A percentile compares a stretch with the other conserved stretches of the same genome.
These are phyloP conservation scores for Penicillium coprophilum DNA, from an alignment of 495 filamentous ascomycete species.

Conservation along the genomic window DNA sequence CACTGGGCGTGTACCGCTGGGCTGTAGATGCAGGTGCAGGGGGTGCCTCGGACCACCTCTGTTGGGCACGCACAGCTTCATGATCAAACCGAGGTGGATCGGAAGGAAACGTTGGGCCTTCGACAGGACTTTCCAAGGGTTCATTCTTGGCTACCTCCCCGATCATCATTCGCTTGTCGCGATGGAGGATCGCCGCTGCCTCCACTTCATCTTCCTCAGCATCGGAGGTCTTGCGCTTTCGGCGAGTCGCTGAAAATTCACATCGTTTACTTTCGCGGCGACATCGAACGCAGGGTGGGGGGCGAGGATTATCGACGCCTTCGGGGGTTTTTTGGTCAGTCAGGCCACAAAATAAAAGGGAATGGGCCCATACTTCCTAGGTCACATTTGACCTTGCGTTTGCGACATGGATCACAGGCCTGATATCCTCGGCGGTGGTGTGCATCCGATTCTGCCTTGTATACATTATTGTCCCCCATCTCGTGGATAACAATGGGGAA, in stretches of 20 bases:
- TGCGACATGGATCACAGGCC: slow-evolving; percentile 87
- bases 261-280: slow-evolving; percentile 91
- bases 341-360: slow-evolving; percentile 1
- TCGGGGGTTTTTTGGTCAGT: slow-evolving; percentile 15
- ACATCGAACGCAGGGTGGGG: slow-evolving; percentile 92
- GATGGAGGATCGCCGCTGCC: slow-evolving; percentile 42
- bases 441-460: slow-evolving; percentile 36
- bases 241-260: slow-evolving; percentile 92
- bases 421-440: slow-evolving; percentile 78
- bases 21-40: slow-evolving; percentile 10
- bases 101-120: slow-evolving; percentile 31
- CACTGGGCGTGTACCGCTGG: slow-evolving; percentile 31
- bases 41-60: slow-evolving; percentile 38
- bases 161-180: slow-evolving; percentile 52
- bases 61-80: slow-evolving; percentile 26
- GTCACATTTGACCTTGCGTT: slow-evolving; percentile 91
- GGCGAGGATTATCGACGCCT: slow-evolving; percentile 86
- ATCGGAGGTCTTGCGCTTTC: slow-evolving; percentile 80
- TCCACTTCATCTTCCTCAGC: slow-evolving; percentile 52
- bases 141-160: slow-evolving; percentile 40
- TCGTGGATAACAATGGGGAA: slow-evolving; percentile 29
- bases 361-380: slow-evolving; percentile 60
- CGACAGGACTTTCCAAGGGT: slow-evolving; percentile 17
- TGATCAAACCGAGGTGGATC: slow-evolving; percentile 31
- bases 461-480: slow-evolving; percentile 30